Conservation (phyloP, 1,284 basidiomycete species). For the Neonothopanus nambi region DNA sequence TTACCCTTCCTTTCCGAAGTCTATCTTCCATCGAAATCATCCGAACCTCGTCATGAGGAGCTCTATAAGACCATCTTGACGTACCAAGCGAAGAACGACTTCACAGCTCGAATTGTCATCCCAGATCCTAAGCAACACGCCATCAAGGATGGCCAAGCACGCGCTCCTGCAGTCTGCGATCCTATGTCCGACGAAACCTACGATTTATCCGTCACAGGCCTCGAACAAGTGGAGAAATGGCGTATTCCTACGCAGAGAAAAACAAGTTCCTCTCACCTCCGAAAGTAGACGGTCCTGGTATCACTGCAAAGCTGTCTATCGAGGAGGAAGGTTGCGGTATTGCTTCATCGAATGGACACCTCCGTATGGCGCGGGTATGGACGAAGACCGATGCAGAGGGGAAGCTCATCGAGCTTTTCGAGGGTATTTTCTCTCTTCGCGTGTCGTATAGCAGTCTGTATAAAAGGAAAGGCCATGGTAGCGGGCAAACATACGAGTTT, state of each 20-base stretch:
- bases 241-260: too few relatives aligned
- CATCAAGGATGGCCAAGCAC: background rate
- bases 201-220: background rate
- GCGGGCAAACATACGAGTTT: background rate
- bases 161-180: background rate
- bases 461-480: background rate
- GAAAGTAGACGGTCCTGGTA: too few relatives aligned
- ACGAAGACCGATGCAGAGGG: background rate
- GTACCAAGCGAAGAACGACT: background rate
- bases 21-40: background rate
- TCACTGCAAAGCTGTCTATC: background rate
- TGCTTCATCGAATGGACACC: background rate
- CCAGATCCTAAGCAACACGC: background rate
- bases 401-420: slow-evolving; percentile 4
- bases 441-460: background rate
- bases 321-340: background rate
- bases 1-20: slow-evolving; percentile 1
- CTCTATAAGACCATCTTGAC: background rate
- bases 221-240: background rate
- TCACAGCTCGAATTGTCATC: background rate
- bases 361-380: slow-evolving; percentile 3
- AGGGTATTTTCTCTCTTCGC: slow-evolving; percentile 1
- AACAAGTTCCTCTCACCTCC: too few relatives aligned
- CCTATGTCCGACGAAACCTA: slow-evolving; percentile 1
- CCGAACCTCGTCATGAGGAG: background rate